Evolutionary conservation across 495 filamentous ascomycete genomes (phyloP).

Genomic region (Aspergillus bridgeri): DNA sequence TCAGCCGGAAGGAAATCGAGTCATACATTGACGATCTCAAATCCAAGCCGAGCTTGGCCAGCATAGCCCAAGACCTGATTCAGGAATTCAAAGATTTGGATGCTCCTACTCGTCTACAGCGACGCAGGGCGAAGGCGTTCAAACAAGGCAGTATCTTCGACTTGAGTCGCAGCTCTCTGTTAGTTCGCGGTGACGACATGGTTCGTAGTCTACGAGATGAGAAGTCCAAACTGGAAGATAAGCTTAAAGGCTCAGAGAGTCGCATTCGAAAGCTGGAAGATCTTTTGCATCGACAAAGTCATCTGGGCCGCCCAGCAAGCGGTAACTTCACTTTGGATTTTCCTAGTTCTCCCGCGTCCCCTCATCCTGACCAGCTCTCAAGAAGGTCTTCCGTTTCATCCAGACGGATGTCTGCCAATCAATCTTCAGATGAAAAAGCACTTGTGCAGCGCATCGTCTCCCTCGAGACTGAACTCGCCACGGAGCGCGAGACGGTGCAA

Average conservation of each 20-base stretch:
- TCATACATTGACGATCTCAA: constrained; percentile 51
- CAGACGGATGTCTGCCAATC: constrained; percentile 63
- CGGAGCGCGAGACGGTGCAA: constrained; percentile 59
- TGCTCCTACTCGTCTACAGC: constrained; percentile 68
- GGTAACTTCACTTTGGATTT: constrained; percentile 60
- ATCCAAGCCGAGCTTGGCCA: constrained; percentile 38
- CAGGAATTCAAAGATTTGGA: constrained; percentile 61
- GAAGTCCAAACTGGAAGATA: constrained; percentile 74
- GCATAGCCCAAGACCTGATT: constrained; percentile 57
- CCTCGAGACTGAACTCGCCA: constrained; percentile 73
- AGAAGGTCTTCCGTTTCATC: constrained; percentile 64
- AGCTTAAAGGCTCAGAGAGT: constrained; percentile 83
- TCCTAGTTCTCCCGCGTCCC: constrained; percentile 46
- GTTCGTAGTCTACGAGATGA: constrained; percentile 68
- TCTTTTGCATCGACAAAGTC: constrained; percentile 80
- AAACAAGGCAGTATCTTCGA: constrained; percentile 96
- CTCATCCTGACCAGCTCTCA: constrained; percentile 54
- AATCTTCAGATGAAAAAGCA: constrained; percentile 60
- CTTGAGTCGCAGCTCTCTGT: constrained; percentile 69
- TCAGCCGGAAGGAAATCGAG: constrained; percentile 54
- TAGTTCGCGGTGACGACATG: constrained; percentile 80
- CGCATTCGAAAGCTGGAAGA: constrained; percentile 91
- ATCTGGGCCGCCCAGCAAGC: constrained; percentile 64
- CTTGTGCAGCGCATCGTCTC: constrained; percentile 67
- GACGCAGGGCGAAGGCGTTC: constrained; percentile 82